Evolutionary conservation across 306 rosid genomes (phyloP), one percentile per base, ranked within the genome.

Genomic region (Quillaja saponaria): DNA sequence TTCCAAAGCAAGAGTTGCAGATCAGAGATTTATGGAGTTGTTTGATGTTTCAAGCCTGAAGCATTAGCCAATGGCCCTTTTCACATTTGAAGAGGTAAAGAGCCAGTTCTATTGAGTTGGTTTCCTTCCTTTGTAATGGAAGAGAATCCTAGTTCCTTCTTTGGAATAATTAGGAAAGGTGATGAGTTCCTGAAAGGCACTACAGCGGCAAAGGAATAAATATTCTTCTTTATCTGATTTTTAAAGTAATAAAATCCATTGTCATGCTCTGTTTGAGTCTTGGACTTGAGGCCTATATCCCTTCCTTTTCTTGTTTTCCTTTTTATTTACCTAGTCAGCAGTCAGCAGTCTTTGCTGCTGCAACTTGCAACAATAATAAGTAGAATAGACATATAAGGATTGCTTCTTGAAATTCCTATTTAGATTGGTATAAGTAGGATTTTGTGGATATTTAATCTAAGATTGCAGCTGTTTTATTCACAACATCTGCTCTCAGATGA

Each of bases 1-100:
- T 15, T 91, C 99, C 2, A 94, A 94, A 81, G 91, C 99, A 54
- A 82, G 99, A 83, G 76, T 89, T 71, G 78, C 97, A n/a, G 99
- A 94, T 80, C 90, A 87, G 76, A 87, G 96, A 76, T 94, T 89
- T 64, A 81, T 94, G 84, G 99, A 94, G 78, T 68, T 83, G 76
- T 89, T 94, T 63, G 97, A 94, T 69, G 81, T 78, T 67, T 87
- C 97, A n/a, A 84, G 77, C 87, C 44, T 87, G 82, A 82, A 79
- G 67, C 86, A 87, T 78, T 55, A 81, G 57, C 95, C 97, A 5
- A 34, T 81, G 74, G 74, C 34, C 96, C 7, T 84, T 84, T 80
- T 78, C 99, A 53, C 81, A 72, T 58, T 78, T 79, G 37, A 77
- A 81, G 74, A 81, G 79, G 92, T 79, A 79, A 61, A 69, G 57